Conservation (phyloP, 2,329 filamentous ascomycete genomes). For the Aspergillus aculeatinus region DNA sequence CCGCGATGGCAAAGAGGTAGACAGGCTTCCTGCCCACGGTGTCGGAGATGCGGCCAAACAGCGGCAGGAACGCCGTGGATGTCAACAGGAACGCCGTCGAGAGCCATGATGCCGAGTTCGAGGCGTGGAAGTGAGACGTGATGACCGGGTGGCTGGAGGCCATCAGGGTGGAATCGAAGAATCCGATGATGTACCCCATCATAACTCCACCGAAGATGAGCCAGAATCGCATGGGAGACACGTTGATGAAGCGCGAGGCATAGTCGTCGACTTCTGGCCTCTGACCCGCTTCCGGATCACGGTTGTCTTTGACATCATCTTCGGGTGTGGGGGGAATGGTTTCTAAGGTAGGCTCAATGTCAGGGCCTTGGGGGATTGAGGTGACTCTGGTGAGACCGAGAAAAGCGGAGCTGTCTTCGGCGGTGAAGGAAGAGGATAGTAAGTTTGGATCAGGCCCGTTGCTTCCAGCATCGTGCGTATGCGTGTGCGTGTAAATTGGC, state of each 20-base stretch:
- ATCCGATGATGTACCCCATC: conserved; percentile 56
- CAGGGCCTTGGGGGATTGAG: conserved; percentile 29
- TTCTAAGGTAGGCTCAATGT: conserved; percentile 29
- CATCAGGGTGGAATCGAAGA: conserved; percentile 79
- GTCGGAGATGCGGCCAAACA: conserved; percentile 73
- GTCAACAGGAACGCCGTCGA: conserved; percentile 77
- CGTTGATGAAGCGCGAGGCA: conserved; percentile 37
- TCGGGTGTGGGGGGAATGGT: conserved; percentile 18
- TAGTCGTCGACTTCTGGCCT: conserved; percentile 22
- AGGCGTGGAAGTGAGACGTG: conserved; percentile 74
- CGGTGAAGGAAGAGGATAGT: not conserved
- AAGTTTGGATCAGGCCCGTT: not conserved
- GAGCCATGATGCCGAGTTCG: conserved; percentile 78
- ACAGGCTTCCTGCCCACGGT: conserved; percentile 67
- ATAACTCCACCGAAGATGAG: conserved; percentile 61
- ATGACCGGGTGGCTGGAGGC: conserved; percentile 78
- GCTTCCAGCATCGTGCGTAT: not conserved
- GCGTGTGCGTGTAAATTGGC: not conserved
- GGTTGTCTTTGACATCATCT: conserved; percentile 10
- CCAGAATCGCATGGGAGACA: conserved; percentile 55
- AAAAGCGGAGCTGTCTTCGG: not conserved
- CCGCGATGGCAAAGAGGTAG: conserved; percentile 60
- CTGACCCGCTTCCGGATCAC: conserved; percentile 8
- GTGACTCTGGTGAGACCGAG: conserved; percentile 16
- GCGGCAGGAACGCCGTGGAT: conserved; percentile 71